phyloP scores from a whole-genome alignment of 352 stramenopile species.

The Pythium biforme region DNA sequence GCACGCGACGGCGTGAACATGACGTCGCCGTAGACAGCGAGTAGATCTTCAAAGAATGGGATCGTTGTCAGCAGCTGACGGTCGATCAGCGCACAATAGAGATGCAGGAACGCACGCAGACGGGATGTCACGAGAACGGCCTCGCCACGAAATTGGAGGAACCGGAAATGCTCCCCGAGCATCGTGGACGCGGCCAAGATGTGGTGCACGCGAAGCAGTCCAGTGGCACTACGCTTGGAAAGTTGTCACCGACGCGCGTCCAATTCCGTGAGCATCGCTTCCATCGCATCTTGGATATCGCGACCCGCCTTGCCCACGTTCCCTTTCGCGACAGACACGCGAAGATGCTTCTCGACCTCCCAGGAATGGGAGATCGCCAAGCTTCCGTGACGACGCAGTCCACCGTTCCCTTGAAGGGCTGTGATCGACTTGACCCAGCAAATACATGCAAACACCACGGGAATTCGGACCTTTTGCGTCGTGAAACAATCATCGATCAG shows the following conservation, averaged over 20 bases:
- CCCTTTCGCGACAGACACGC: constrained; percentile 13
- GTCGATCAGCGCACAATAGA: constrained; percentile 31
- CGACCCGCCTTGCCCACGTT: constrained; percentile 18
- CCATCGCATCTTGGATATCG: constrained; percentile 17
- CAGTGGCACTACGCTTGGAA: constrained; percentile 6
- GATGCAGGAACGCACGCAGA: constrained; percentile 28
- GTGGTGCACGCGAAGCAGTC: constrained; percentile 24
- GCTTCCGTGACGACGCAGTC: not conserved
- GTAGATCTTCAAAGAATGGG: constrained; percentile 33
- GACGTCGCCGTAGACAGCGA: constrained; percentile 26
- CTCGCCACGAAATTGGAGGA: constrained; percentile 26
- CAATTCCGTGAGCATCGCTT: not conserved
- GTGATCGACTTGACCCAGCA: constrained; percentile 13
- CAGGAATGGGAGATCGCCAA: not conserved
- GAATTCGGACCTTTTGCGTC: not conserved
- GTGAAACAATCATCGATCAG: constrained; percentile 3
- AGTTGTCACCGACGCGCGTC: not conserved
- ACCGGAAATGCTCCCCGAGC: constrained; percentile 30
- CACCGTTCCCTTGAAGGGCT: not conserved
- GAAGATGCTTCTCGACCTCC: not conserved
- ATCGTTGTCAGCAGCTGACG: constrained; percentile 13
- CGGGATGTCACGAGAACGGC: constrained; percentile 29
- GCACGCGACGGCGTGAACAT: constrained; percentile 36
- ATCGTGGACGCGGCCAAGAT: constrained; percentile 30
- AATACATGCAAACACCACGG: constrained; percentile 10